Evolutionary conservation across 1,139 yeast genomes (phyloP).

Genomic region (Tardiomyces digboiensis): DNA sequence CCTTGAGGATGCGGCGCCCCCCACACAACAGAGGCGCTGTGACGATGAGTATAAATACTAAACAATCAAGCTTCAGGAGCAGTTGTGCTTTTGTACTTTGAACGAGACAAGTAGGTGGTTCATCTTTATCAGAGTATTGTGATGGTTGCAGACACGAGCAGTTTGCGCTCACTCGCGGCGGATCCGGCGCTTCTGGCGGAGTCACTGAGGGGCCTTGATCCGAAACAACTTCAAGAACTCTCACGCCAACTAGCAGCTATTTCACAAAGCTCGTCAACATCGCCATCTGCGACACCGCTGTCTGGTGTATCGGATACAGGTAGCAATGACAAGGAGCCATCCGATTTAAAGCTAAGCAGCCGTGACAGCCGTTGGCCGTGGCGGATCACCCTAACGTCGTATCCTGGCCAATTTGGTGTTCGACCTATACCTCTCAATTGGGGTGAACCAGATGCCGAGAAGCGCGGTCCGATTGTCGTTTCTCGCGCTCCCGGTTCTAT

Average conservation of each 20-base stretch:
- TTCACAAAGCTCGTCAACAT: background rate
- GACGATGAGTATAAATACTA: no score
- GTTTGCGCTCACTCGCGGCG: background rate
- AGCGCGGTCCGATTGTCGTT: conserved; percentile 51
- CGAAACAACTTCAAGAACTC: background rate
- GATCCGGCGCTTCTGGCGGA: background rate
- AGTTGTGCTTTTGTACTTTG: no score
- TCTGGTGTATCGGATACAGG: no score
- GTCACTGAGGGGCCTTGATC: background rate
- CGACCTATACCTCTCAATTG: conserved; percentile 40
- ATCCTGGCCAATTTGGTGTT: conserved; percentile 38
- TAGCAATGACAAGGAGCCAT: no score
- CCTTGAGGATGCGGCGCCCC: no score
- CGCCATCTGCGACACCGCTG: background rate
- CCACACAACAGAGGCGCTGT: no score
- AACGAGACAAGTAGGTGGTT: conserved; percentile 2
- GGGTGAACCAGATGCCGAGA: conserved; percentile 38
- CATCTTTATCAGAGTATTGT: no score
- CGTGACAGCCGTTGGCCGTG: conserved; percentile 17
- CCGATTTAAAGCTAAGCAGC: background rate
- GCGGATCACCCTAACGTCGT: conserved; percentile 38
- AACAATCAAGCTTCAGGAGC: no score
- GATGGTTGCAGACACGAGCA: background rate
- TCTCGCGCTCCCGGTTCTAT: conserved; percentile 31
- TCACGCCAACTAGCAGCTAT: background rate